Evolutionary conservation across 108 stramenopile species (phyloP), one percentile per base, ranked within the genome.

Genomic region (Skeletonema potamos): DNA sequence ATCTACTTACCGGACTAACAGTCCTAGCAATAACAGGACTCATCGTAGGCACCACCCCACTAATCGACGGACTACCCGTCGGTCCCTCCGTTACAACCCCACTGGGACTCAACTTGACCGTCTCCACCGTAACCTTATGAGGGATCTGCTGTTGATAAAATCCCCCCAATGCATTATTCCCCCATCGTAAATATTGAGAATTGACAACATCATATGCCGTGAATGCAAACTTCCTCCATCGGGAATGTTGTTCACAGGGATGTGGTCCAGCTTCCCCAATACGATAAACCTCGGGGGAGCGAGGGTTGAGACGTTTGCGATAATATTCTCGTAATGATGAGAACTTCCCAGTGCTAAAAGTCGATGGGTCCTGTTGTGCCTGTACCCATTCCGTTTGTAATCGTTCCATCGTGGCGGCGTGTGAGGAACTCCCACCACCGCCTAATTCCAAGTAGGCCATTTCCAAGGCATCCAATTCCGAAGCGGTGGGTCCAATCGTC

Each of bases 401-500:
- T 30, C 56, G 29, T 33, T 29, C 24, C 77, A 74, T 74, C 27
- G 63, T 70, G 0, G 66, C 54, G 0, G 27, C 8, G 37, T 58
- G 54, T 1, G 41, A 36, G 15, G 62, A 3, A 27, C 3, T 51
- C 13, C 46, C 46, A 15, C 17, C 18, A 10, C 64, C 64, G n/a
- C 39, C 44, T 12, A 69, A 13, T 18, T 54, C 26, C 27, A 22
- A 39, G 54, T 68, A 62, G 22, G 64, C 66, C 86, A 39, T 11
- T 54, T 79, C 57, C 7, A 82, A 48, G 7, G 46, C 56, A 46
- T 70, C 44, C 37, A 84, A 81, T 17, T 82, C 83, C 1, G 56
- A 17, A 43, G 22, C 74, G 2, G 54, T 82, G 4, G 77, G 73
- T 26, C 87, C 87, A 73, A 88, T 86, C 15, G 87, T 86, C 5